Percentiles rank a stretch among this genome's conserved stretches.
Evolutionary conservation across 192 early-diverging fungal species (phyloP).

Genomic region (Gaertneriomyces semiglobifer): DNA sequence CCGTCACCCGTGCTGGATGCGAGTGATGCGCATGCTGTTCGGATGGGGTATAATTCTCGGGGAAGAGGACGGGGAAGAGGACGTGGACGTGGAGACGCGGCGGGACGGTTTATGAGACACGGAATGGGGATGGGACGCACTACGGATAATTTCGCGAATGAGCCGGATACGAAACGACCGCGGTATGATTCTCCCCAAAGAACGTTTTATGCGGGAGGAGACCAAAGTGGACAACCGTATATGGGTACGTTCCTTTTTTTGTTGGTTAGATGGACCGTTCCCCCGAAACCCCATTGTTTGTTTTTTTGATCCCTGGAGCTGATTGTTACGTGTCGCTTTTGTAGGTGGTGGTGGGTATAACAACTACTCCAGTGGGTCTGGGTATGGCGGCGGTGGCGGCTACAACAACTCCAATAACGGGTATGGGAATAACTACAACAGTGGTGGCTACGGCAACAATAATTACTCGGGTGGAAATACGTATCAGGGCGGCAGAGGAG

Average conservation of each 20-base stretch:
- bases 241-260: background rate
- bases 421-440: too few relatives aligned
- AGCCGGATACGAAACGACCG: slow-evolving; percentile 16
- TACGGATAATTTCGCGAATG: background rate
- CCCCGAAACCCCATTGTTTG: too few relatives aligned
- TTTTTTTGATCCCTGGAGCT: too few relatives aligned
- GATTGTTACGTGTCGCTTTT: too few relatives aligned
- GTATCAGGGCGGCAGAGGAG: too few relatives aligned
- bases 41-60: slow-evolving; percentile 27
- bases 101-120: slow-evolving; percentile 10
- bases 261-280: background rate
- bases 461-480: too few relatives aligned
- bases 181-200: slow-evolving; percentile 6
- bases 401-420: too few relatives aligned
- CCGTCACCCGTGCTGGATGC: slow-evolving; percentile 20
- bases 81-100: slow-evolving; percentile 30
- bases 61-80: slow-evolving; percentile 29
- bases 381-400: too few relatives aligned
- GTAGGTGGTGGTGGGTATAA: too few relatives aligned
- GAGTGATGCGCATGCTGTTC: slow-evolving; percentile 40
- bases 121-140: slow-evolving; percentile 2
- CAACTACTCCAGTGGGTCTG: too few relatives aligned
- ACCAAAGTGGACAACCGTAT: background rate
- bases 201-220: background rate
- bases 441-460: too few relatives aligned